A percentile compares a stretch with the other conserved stretches of the same genome.
Conservation (phyloP, 352 stramenopile species). For the Globisporangium megalacanthum region DNA sequence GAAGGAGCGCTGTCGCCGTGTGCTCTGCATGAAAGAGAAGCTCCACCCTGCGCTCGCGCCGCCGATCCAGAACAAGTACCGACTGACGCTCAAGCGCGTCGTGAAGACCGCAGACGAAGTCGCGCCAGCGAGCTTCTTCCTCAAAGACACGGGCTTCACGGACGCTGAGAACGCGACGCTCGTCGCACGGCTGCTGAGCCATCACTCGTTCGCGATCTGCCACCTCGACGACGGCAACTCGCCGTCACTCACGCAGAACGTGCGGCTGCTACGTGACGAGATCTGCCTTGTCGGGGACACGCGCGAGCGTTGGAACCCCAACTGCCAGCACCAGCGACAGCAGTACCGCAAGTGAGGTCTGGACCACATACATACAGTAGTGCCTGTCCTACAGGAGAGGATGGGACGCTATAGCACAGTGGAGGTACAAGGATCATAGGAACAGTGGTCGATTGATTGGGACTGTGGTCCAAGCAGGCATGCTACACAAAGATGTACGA, state of each 20-base stretch:
- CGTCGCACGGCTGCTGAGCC: constrained; percentile 66
- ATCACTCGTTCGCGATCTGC: constrained; percentile 78
- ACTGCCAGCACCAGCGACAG: constrained; percentile 12
- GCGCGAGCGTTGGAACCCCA: constrained; percentile 35
- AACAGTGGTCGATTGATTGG: too few species aligned
- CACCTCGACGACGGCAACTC: constrained; percentile 77
- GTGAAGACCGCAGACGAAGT: constrained; percentile 33
- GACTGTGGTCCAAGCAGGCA: too few species aligned
- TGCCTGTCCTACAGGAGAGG: not conserved
- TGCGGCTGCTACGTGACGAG: constrained; percentile 61
- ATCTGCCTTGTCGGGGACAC: constrained; percentile 13
- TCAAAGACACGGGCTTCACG: constrained; percentile 66
- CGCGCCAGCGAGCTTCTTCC: constrained; percentile 62
- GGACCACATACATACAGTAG: not conserved
- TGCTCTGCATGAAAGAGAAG: constrained; percentile 68
- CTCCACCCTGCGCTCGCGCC: constrained; percentile 43
- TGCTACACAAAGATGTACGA: constrained; percentile 51
- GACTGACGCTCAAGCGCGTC: constrained; percentile 34
- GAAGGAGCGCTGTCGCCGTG: constrained; percentile 51
- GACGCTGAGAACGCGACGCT: constrained; percentile 62
- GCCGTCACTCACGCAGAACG: constrained; percentile 75
- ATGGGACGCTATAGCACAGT: not conserved
- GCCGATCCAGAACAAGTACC: constrained; percentile 47
- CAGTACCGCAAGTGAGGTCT: not conserved
- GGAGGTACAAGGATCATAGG: not conserved